phyloP scores from a whole-genome alignment of 2,329 filamentous ascomycete species.

The Microdochium trichocladiopsis region DNA sequence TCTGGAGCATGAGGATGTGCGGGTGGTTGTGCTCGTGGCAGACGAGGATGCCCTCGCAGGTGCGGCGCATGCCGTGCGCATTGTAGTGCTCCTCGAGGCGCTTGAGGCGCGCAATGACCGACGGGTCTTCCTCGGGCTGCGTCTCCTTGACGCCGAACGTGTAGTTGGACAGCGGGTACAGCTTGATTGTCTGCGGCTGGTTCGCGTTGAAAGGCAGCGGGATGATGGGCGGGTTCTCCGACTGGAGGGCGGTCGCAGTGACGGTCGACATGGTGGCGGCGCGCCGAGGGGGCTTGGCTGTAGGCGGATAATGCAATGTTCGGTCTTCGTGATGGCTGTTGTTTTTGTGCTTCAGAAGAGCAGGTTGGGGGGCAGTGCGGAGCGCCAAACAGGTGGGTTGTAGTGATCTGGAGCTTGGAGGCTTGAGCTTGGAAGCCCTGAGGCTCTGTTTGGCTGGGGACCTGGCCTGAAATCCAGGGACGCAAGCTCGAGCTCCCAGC shows the following conservation, averaged over 20 bases:
- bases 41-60: slow-evolving; percentile 92
- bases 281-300: neutral
- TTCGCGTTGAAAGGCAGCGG: slow-evolving; percentile 82
- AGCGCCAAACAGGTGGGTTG: neutral
- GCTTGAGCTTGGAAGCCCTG: neutral
- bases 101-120: slow-evolving; percentile 85
- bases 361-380: neutral
- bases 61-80: slow-evolving; percentile 90
- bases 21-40: slow-evolving; percentile 99
- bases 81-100: slow-evolving; percentile 93
- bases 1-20: slow-evolving; percentile 98
- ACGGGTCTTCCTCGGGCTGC: slow-evolving; percentile 95
- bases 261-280: slow-evolving; percentile 68
- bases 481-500: too few species aligned
- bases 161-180: slow-evolving; percentile 96
- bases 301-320: neutral
- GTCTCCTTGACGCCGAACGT: slow-evolving; percentile 98
- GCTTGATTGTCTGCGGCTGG: slow-evolving; percentile 81
- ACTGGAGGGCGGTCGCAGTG: slow-evolving; percentile 68
- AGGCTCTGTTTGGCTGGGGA: neutral
- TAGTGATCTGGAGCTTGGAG: neutral
- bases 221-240: slow-evolving; percentile 68
- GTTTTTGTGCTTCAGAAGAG: neutral
- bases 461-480: neutral
- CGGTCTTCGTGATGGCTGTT: neutral